Evolutionary conservation across 306 rosid species (phyloP).

Genomic region (Parietaria judaica): DNA sequence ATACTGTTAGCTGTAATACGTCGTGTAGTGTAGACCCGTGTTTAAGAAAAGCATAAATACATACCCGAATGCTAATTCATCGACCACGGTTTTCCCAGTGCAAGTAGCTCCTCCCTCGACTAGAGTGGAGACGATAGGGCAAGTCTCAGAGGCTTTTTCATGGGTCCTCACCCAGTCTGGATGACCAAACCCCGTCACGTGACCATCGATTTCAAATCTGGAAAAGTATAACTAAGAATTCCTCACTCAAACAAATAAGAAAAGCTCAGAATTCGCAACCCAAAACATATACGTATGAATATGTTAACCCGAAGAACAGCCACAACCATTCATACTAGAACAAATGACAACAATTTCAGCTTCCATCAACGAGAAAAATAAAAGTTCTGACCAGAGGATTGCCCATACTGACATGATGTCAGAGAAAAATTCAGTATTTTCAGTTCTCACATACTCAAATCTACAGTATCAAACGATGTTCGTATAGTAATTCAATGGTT

Average conservation of each 20-base stretch:
- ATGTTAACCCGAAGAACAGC: neutral
- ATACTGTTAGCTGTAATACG: neutral
- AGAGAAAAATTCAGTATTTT: too few species aligned
- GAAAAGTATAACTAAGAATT: slow-evolving; percentile 10
- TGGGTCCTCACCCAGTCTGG: slow-evolving; percentile 88
- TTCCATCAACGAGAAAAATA: too few species aligned
- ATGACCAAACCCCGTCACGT: slow-evolving; percentile 81
- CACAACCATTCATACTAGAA: neutral
- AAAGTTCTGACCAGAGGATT: neutral
- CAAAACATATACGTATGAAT: neutral
- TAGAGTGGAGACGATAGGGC: slow-evolving; percentile 52
- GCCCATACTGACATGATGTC: too few species aligned
- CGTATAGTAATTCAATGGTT: too few species aligned
- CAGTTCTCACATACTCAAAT: too few species aligned
- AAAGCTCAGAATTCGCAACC: neutral
- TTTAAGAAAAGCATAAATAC: neutral
- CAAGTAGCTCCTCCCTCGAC: slow-evolving; percentile 94
- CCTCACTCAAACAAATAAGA: neutral
- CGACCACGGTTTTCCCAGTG: slow-evolving; percentile 67
- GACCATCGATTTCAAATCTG: slow-evolving; percentile 81
- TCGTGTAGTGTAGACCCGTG: too few species aligned
- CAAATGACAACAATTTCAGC: too few species aligned
- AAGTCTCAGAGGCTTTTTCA: slow-evolving; percentile 65
- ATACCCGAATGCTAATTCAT: slow-evolving; percentile 66
- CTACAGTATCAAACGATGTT: too few species aligned